Base-by-base conservation (phyloP, 441 rosid species). In the Geranium incanum region DNA sequence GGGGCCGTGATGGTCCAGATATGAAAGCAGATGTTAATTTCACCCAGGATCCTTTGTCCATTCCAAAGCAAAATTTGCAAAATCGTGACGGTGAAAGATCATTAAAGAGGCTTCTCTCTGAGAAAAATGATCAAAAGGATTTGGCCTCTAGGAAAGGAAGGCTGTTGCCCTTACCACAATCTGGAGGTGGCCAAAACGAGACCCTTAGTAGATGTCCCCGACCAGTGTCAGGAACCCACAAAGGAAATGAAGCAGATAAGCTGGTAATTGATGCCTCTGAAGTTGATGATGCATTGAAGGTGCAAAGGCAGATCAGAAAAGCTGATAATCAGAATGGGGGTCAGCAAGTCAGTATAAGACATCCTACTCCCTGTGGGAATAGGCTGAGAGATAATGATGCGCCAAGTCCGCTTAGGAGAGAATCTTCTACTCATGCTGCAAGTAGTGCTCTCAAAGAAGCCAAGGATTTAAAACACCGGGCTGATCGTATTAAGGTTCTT, bases 401-500 rank as follows among this genome's bases (percentile, higher is more conserved):
- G 75, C 87, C 82, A 70, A 89, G 93, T 80, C 86, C 99, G 72
- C 82, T 76, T 72, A 86, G 82, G 82, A 90, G 81, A 84, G 99
- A 92, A 55, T 78, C 87, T 70, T 84, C 88, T 48, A 79, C 77
- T 78, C 99, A 86, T 80, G 81, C 86, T 71, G 97, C 94, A 71
- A 84, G 74, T 37, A 88, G 78, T 84, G 93, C 89, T 52, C 18
- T 95, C 76, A 95, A 88, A 88, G 99, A 95, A 83, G 99, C 97
- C 50, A 93, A 76, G 86, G 91, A 81, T 85, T 83, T 95, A 63
- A 95, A 95, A 83, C 99, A 95, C 81, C 39, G 81, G 77, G 99
- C 97, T 79, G 99, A 95, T 84, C 99, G 96, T 66, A 72, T 79
- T 12, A 91, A 95, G 99, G 98, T 95, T 74, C 70, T 57, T 37